Conservation (phyloP, 2,329 filamentous ascomycete genomes). For the Pestalotiopsis sp. region DNA sequence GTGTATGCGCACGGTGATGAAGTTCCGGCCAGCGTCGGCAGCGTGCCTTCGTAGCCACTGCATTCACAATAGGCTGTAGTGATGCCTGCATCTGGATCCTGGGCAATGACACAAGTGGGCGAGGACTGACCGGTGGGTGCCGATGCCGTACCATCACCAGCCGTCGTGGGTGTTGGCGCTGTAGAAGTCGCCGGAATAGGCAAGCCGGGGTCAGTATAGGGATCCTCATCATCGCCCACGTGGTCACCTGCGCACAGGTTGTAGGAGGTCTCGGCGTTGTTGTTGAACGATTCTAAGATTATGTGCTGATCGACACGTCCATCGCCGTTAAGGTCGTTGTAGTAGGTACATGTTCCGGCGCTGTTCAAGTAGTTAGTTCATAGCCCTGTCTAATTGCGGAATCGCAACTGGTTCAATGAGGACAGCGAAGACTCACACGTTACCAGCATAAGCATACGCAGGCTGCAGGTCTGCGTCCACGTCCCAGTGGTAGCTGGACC, state of each 20-base stretch:
- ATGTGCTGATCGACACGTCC: constrained; percentile 26
- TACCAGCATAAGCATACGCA: background rate
- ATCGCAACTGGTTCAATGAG: background rate
- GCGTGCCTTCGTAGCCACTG: background rate
- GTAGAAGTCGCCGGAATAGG: background rate
- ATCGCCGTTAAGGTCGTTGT: constrained; percentile 29
- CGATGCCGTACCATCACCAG: background rate
- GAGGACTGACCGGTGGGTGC: background rate
- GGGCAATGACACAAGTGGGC: background rate
- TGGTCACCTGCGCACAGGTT: background rate
- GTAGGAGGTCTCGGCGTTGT: background rate
- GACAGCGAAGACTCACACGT: background rate
- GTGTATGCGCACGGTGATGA: background rate
- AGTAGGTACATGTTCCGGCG: constrained; percentile 23
- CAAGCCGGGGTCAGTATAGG: background rate
- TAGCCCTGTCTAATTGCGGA: background rate
- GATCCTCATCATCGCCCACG: background rate
- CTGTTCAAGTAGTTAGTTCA: background rate
- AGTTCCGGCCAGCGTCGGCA: background rate
- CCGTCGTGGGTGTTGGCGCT: background rate
- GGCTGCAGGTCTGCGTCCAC: background rate
- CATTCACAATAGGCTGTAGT: background rate
- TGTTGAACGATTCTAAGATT: constrained; percentile 5
- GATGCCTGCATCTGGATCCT: background rate
- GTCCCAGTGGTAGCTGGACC: constrained; percentile 21